Conservation (phyloP, 345 rosid species). For the Turritis glabra region DNA sequence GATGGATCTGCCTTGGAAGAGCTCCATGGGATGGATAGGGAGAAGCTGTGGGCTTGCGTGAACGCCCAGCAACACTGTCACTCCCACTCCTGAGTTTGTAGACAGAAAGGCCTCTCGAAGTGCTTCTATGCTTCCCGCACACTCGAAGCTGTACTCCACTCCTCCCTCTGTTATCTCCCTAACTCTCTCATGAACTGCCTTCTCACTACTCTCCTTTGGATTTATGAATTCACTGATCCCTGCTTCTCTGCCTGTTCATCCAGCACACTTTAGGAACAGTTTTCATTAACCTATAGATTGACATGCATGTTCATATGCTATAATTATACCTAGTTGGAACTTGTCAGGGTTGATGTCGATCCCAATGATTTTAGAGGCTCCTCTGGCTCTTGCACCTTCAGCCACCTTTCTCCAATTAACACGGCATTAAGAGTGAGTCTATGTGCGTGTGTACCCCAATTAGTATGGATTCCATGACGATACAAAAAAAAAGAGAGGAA, state of each 20-base stretch:
- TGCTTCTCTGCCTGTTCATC: constrained; percentile 32
- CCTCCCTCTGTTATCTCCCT: constrained; percentile 55
- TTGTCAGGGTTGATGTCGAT: constrained; percentile 54
- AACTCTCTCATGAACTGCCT: constrained; percentile 41
- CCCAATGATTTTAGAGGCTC: constrained; percentile 65
- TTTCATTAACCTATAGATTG: constrained; percentile 34
- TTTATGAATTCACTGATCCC: constrained; percentile 72
- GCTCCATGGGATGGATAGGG: constrained; percentile 45
- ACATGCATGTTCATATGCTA: not conserved
- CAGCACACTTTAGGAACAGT: constrained; percentile 6
- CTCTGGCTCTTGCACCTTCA: constrained; percentile 57
- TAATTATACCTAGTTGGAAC: constrained; percentile 29
- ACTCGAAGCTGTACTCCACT: constrained; percentile 68
- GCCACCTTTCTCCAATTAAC: constrained; percentile 42
- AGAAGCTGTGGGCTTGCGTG: constrained; percentile 11
- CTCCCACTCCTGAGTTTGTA: constrained; percentile 58
- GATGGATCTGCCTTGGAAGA: constrained; percentile 50
- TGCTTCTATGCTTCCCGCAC: constrained; percentile 48
- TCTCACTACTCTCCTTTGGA: constrained; percentile 42
- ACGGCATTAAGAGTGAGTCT: not conserved
- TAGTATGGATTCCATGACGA: not conserved
- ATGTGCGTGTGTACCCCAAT: not conserved
- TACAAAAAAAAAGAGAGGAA: not conserved
- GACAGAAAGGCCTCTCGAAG: constrained; percentile 52
- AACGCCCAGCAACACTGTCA: constrained; percentile 44